phyloP scores from a whole-genome alignment of 495 filamentous ascomycete species.

The Xylaria nigripes region DNA sequence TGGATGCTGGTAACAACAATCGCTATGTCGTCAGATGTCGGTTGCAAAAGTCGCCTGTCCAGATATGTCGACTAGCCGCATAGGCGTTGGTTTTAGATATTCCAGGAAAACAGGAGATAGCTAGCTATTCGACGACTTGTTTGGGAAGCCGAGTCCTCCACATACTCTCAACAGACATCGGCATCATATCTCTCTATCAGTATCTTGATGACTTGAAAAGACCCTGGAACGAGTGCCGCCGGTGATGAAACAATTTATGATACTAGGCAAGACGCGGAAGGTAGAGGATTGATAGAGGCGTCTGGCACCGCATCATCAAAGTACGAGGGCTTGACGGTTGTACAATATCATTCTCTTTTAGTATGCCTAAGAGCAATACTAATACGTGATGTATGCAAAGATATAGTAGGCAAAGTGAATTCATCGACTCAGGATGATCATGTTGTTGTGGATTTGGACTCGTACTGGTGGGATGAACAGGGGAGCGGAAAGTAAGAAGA shows the following conservation, averaged over 20 bases:
- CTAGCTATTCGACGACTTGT: neutral
- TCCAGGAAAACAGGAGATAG: constrained; percentile 1
- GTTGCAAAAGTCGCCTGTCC: neutral
- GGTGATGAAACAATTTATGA: neutral
- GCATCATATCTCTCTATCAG: constrained; percentile 2
- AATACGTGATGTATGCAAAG: neutral
- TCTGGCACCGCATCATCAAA: neutral
- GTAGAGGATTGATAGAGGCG: neutral
- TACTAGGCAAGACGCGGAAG: neutral
- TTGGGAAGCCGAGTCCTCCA: neutral
- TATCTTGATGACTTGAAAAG: neutral
- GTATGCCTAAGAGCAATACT: neutral
- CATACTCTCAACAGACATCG: constrained; percentile 1
- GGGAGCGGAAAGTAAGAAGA: neutral
- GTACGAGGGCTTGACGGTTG: neutral
- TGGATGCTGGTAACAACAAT: neutral
- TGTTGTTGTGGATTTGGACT: neutral
- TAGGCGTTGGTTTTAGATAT: neutral
- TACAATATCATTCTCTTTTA: neutral
- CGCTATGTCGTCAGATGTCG: neutral
- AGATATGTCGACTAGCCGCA: neutral
- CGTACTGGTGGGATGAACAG: neutral
- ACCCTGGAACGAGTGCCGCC: neutral
- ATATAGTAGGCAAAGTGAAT: neutral
- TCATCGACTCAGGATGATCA: neutral